Conservation (phyloP, 495 filamentous ascomycete species). For the Mytilinidion resinicola region DNA sequence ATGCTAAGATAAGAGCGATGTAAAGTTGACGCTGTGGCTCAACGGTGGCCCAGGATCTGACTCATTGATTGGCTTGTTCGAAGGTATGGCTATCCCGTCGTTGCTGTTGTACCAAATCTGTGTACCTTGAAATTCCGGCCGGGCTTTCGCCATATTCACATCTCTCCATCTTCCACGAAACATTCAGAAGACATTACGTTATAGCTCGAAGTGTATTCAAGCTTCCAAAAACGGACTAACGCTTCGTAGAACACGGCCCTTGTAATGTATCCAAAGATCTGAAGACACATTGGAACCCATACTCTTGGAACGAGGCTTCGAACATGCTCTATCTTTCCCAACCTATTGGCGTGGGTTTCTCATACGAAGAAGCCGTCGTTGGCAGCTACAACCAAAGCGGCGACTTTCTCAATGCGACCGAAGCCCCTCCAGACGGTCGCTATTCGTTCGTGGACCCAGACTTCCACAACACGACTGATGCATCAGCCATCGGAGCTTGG, state of each 20-base stretch:
- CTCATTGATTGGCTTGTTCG: conserved; percentile 66
- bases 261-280: conserved; percentile 51
- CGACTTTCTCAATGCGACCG: conserved; percentile 38
- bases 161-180: not conserved
- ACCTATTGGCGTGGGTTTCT: conserved; percentile 58
- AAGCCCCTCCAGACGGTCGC: conserved; percentile 42
- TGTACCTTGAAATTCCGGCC: too few relatives aligned
- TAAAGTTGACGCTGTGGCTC: conserved; percentile 30
- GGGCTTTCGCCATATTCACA: too few relatives aligned
- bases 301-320: conserved; percentile 66
- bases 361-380: conserved; percentile 42
- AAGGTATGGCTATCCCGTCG: too few relatives aligned
- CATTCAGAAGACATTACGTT: not conserved
- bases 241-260: conserved; percentile 47
- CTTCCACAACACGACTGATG: conserved; percentile 41
- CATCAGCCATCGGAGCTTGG: conserved; percentile 42
- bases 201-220: not conserved
- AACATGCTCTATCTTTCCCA: conserved; percentile 75
- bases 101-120: too few relatives aligned
- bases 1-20: too few relatives aligned
- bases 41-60: conserved; percentile 52
- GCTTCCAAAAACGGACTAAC: not conserved
- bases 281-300: conserved; percentile 52
- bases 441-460: conserved; percentile 39
- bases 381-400: conserved; percentile 35